A percentile compares a stretch with the other conserved stretches of the same genome.
These are phyloP conservation scores for Blastocystis sp. DNA, from an alignment of 352 stramenopile species.

Conservation along the genomic window DNA sequence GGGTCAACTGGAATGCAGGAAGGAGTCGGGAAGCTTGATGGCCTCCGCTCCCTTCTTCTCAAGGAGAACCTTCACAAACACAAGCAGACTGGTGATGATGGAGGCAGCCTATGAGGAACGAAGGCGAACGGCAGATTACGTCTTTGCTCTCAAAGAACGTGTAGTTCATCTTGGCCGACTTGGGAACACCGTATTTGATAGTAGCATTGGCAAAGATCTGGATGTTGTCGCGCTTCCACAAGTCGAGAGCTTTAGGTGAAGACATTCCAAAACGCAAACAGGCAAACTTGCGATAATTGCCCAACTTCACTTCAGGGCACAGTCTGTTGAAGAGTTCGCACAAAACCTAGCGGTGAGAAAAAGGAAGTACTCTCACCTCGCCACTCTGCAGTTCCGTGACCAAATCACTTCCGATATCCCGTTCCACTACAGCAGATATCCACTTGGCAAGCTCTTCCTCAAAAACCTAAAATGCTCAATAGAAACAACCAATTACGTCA, in stretches of 20 bases:
- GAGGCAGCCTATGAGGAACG: neutral
- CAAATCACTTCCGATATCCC: constrained; percentile 14
- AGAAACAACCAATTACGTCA: neutral
- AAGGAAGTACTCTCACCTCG: neutral
- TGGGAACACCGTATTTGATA: constrained; percentile 21
- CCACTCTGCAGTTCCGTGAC: constrained; percentile 2
- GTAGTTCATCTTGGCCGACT: constrained; percentile 36
- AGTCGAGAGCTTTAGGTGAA: neutral
- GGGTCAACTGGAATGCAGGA: neutral
- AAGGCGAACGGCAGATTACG: neutral
- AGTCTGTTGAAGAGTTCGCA: constrained; percentile 35
- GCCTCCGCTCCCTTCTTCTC: constrained; percentile 8
- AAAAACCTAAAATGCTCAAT: neutral
- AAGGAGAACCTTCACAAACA: constrained; percentile 48
- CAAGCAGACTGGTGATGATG: constrained; percentile 40
- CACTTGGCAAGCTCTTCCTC: constrained; percentile 36
- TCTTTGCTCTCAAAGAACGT: constrained; percentile 48
- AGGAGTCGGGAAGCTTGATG: constrained; percentile 22
- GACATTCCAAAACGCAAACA: neutral
- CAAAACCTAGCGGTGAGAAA: neutral
- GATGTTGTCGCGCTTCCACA: constrained; percentile 50
- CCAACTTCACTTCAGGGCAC: constrained; percentile 1
- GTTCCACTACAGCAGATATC: constrained; percentile 31
- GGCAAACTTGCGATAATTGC: neutral
- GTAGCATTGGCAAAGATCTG: constrained; percentile 46